Conservation (phyloP, 2,329 filamentous ascomycete genomes). For the Fusarium bactridioides region DNA sequence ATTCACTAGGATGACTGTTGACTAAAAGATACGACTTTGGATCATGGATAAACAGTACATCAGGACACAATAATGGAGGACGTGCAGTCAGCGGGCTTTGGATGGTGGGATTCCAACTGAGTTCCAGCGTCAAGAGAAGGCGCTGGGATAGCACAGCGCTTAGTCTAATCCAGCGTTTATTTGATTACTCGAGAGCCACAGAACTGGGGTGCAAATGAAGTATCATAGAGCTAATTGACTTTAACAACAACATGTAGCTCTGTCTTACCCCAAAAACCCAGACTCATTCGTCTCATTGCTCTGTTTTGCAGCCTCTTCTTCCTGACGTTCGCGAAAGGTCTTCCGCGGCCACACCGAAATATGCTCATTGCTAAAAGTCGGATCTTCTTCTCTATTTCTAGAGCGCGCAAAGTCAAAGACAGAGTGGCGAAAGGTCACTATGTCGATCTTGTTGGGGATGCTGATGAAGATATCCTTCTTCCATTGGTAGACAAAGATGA, state of each 20-base stretch:
- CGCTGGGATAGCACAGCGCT: not conserved
- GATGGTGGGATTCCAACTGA: not conserved
- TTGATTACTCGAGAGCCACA: not conserved
- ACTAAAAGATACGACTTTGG: not conserved
- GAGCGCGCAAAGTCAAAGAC: not conserved
- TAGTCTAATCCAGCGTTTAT: not conserved
- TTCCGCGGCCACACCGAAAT: not conserved
- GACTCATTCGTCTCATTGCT: not conserved
- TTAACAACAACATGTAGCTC: not conserved
- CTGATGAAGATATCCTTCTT: not conserved
- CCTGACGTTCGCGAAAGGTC: not conserved
- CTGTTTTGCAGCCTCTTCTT: not conserved
- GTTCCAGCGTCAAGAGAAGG: not conserved
- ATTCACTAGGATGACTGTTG: not conserved
- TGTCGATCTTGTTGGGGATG: not conserved
- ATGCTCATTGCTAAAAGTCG: not conserved
- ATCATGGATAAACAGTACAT: not conserved
- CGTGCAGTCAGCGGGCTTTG: too few species aligned
- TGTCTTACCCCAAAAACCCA: not conserved
- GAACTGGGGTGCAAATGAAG: not conserved
- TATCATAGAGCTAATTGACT: not conserved
- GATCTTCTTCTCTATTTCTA: not conserved
- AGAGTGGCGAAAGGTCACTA: not conserved
- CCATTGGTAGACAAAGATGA: not conserved
- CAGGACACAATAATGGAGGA: not conserved